Base-by-base conservation (phyloP, 805 yeast genomes). In the Candida andamanensis region DNA sequence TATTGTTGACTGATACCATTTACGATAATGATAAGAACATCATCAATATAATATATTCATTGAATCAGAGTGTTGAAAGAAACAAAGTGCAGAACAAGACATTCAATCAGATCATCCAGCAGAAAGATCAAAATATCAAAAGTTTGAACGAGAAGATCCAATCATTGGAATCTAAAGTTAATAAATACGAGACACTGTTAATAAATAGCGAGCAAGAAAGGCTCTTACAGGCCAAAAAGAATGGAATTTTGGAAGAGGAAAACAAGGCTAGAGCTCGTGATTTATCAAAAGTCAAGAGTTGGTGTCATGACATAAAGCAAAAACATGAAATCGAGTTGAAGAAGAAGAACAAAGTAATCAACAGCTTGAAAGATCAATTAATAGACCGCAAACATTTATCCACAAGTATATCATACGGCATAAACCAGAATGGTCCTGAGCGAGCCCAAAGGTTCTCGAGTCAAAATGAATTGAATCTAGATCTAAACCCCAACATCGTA, bases 1-100 rank as follows among this genome's bases (percentile, higher is more conserved):
- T 60, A 24, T 36, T 41, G 15, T 33, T 58, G 9, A 54, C 58
- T 4, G 63, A 59, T 11, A 19, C 32, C 2, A 7, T 42, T 15
- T 65, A 58, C 35, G 49, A 56, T 31, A 62, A 62, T 42, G 69
- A 62, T 45, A 57, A 58, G 32, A 56, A 57, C 35, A 39, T 47
- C 19, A 58, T 66, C 28, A 64, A 66, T 36, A 51, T 60, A 21
- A 49, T 66, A 2, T 60, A 63, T 39, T 53, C 63, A 9, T 50
- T 52, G 19, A 35, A 50, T 23, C 59, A 48, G 37, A 49, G 50
- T 20, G 46, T 56, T n/a, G 66, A 60, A 25, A 36, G 63, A 28
- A 52, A 51, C 37, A 48, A 63, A 16, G 42, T 35, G 10, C 68
- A 59, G 32, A 58, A 53, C 30, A 51, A 46, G 28, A 36, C 50